Percentiles rank a stretch among this genome's conserved stretches.
These are phyloP conservation scores for Globisporangium uncinulatum DNA, from an alignment of 352 stramenopile species.

Conservation along the genomic window DNA sequence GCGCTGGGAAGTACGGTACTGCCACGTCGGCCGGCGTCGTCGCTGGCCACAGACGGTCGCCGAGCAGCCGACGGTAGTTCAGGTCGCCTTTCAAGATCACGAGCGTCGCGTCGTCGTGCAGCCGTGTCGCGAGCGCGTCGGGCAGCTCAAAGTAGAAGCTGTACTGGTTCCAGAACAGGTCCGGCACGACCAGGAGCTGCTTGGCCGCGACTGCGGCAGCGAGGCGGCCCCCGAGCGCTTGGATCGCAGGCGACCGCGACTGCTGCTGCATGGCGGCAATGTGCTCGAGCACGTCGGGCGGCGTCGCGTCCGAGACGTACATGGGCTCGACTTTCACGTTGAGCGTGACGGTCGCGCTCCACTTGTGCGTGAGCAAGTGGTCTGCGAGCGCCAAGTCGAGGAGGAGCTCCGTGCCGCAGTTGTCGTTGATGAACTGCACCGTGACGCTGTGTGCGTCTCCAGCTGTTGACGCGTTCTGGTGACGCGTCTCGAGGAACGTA, in stretches of 20 bases:
- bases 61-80: conserved; percentile 95
- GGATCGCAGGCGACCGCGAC: conserved; percentile 28
- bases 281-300: conserved; percentile 50
- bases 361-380: conserved; percentile 44
- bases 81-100: conserved; percentile 97
- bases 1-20: conserved; percentile 61
- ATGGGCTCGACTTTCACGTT: conserved; percentile 73
- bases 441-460: conserved; percentile 3
- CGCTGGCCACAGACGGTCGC: conserved; percentile 90
- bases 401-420: conserved; percentile 68
- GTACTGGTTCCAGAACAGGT: conserved; percentile 69
- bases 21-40: conserved; percentile 82
- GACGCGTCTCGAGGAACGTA: conserved; percentile 23
- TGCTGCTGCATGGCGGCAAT: conserved; percentile 43
- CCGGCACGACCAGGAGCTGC: conserved; percentile 17
- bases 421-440: conserved; percentile 76
- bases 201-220: conserved; percentile 20
- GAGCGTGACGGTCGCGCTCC: conserved; percentile 52
- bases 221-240: conserved; percentile 40
- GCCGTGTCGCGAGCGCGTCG: conserved; percentile 16
- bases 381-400: conserved; percentile 62
- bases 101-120: conserved; percentile 49
- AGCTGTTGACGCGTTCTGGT: neutral
- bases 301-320: conserved; percentile 76
- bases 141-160: conserved; percentile 74